Evolutionary conservation across 371 early-diverging fungal genomes (phyloP).

Genomic region (Saksenaea vasiformis): DNA sequence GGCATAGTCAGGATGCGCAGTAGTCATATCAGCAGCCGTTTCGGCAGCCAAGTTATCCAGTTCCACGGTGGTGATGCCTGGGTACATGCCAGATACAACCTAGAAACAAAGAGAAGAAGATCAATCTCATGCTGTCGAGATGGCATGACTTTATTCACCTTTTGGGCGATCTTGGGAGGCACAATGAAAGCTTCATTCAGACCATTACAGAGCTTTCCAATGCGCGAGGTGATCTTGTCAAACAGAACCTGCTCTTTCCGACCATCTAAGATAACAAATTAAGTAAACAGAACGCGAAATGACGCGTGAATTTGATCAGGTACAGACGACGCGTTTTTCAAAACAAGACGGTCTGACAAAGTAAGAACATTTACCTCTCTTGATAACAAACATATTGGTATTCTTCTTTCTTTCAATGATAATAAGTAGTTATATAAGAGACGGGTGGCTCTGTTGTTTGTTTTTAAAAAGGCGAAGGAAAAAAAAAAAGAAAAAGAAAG

Average conservation of each 20-base stretch:
- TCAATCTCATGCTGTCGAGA: background rate
- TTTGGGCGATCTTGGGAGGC: slow-evolving; percentile 90
- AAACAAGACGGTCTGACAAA: background rate
- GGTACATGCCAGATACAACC: slow-evolving; percentile 95
- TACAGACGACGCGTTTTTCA: slow-evolving; percentile 3
- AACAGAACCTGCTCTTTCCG: slow-evolving; percentile 91
- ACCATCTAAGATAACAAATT: slow-evolving; percentile 61
- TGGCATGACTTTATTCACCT: slow-evolving; percentile 54
- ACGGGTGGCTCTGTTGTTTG: background rate
- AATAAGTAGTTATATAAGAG: slow-evolving; percentile 1
- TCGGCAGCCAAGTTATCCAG: slow-evolving; percentile 98
- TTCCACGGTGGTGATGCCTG: slow-evolving; percentile 95
- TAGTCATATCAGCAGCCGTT: slow-evolving; percentile 96
- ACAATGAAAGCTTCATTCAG: slow-evolving; percentile 92
- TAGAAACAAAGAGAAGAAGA: slow-evolving; percentile 17
- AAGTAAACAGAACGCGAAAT: background rate
- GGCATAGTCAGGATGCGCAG: slow-evolving; percentile 98
- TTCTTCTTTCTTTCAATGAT: background rate
- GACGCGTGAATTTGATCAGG: background rate
- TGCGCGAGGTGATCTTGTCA: slow-evolving; percentile 90
- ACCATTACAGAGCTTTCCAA: slow-evolving; percentile 92
- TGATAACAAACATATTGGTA: slow-evolving; percentile 72
- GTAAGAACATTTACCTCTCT: slow-evolving; percentile 66
- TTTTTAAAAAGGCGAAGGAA: background rate
- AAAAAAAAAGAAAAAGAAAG: slow-evolving; percentile 1